phyloP scores from a whole-genome alignment of 371 early-diverging fungal species.

The Circinella umbellata region DNA sequence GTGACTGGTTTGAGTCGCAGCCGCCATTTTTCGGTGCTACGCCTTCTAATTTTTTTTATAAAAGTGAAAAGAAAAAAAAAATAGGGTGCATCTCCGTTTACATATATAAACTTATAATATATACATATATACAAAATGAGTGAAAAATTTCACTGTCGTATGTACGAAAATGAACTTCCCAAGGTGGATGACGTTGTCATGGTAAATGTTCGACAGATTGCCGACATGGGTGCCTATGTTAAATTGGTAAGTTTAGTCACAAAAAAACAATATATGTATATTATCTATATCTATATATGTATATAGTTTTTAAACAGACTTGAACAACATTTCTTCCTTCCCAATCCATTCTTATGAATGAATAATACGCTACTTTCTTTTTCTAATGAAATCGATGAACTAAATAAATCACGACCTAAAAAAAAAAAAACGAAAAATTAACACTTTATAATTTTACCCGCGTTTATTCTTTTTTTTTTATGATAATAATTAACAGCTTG shows the following conservation, averaged over 20 bases:
- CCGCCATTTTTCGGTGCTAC: no score
- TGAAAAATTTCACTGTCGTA: slow-evolving; percentile 74
- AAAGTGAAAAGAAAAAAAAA: neutral
- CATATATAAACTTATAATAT: neutral
- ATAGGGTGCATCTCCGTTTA: neutral
- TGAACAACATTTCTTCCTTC: no score
- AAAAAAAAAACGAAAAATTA: neutral
- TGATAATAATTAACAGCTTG: slow-evolving; percentile 46
- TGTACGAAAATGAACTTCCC: slow-evolving; percentile 96
- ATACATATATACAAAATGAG: slow-evolving; percentile 23
- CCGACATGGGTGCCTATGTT: slow-evolving; percentile 98
- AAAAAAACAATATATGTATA: neutral
- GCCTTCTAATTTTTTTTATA: no score
- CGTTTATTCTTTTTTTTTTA: neutral
- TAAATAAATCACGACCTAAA: neutral
- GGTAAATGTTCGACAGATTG: slow-evolving; percentile 97
- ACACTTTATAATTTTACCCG: neutral
- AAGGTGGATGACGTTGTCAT: slow-evolving; percentile 98
- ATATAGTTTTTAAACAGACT: no score
- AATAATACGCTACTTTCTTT: no score
- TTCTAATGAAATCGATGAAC: no score
- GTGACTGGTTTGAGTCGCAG: no score
- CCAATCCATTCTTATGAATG: no score
- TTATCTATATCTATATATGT: no score
- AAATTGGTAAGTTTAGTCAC: slow-evolving; percentile 65